Conservation (phyloP, 257 asterid genomes). For the Plantago ovata region DNA sequence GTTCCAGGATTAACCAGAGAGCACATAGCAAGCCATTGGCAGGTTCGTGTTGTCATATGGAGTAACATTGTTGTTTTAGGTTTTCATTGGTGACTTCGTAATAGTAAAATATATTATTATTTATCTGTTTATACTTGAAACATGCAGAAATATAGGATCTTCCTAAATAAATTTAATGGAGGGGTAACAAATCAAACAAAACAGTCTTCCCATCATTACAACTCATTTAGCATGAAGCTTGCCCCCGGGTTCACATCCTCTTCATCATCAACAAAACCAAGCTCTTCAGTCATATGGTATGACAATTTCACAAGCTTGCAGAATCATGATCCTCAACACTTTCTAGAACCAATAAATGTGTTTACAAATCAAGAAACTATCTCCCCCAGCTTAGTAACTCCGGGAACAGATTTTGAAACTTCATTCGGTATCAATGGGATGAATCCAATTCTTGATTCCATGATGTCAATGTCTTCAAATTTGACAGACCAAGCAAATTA, state of each 20-base stretch:
- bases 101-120: no score
- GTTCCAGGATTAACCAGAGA: constrained; percentile 55
- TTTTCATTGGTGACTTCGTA: not conserved
- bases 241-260: constrained; percentile 8
- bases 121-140: not conserved
- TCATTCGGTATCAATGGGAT: no score
- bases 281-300: constrained; percentile 15
- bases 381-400: not conserved
- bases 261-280: not conserved
- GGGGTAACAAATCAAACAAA: constrained; percentile 29
- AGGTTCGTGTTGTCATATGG: constrained; percentile 30
- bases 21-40: constrained; percentile 69
- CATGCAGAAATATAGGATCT: constrained; percentile 51
- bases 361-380: constrained; percentile 16
- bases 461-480: no score
- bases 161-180: constrained; percentile 36
- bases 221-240: constrained; percentile 10
- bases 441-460: no score
- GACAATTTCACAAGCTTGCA: not conserved
- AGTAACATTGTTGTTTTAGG: not conserved
- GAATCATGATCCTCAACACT: constrained; percentile 7
- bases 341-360: not conserved
- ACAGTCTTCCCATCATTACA: constrained; percentile 10
- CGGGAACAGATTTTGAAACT: no score
- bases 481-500: not conserved